Conservation (phyloP, 768 basidiomycete genomes). For the Astraeus odoratus region DNA sequence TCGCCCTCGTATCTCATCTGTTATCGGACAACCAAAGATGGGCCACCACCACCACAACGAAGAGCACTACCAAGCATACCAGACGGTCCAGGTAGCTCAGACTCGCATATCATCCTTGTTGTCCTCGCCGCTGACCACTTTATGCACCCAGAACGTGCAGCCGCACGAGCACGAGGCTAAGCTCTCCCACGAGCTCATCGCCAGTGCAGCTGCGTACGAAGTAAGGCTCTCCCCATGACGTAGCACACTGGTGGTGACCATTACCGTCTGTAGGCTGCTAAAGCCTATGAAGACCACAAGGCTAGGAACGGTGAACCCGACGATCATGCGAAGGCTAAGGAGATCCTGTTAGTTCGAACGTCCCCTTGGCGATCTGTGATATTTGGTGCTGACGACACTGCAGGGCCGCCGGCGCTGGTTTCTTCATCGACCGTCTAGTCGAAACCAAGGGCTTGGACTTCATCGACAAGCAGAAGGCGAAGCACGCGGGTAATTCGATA, state of each 20-base stretch:
- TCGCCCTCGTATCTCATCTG: too few species aligned
- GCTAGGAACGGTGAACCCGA: conserved; percentile 1
- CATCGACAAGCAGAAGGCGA: not conserved
- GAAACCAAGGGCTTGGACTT: conserved; percentile 8
- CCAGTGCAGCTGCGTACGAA: conserved; percentile 12
- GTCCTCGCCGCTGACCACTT: too few species aligned
- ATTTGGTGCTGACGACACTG: not conserved
- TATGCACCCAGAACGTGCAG: conserved; percentile 2
- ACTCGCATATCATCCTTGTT: too few species aligned
- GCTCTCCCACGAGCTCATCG: conserved; percentile 13
- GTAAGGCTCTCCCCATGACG: not conserved
- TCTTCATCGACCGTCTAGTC: conserved; percentile 5
- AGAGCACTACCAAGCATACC: too few species aligned
- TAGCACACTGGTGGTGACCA: not conserved
- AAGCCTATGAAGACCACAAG: conserved; percentile 7
- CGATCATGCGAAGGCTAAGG: conserved; percentile 8
- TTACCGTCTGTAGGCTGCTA: conserved; percentile 4
- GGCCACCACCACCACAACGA: too few species aligned
- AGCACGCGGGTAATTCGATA: not conserved
- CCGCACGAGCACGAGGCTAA: conserved; percentile 10
- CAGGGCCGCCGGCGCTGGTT: conserved; percentile 5
- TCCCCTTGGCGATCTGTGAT: not conserved
- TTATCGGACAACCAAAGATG: too few species aligned
- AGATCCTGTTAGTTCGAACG: conserved; percentile 2
- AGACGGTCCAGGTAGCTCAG: too few species aligned